Base-by-base conservation (phyloP, 2,329 filamentous ascomycete species). In the Ophiostoma sp. region DNA sequence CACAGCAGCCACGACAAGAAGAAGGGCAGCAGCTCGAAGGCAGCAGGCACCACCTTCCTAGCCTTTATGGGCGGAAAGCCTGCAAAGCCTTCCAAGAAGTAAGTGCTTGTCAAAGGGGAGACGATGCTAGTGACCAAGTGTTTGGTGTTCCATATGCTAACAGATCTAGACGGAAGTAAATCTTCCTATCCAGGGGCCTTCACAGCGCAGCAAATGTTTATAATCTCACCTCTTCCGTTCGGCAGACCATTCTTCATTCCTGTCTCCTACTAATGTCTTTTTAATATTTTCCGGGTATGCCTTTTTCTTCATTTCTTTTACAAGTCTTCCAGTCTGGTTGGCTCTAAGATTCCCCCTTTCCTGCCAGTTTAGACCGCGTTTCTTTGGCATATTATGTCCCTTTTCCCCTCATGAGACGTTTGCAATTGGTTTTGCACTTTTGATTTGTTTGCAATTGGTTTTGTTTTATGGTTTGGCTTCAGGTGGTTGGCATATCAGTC, bases 51-150 rank as follows among this genome's bases (percentile, higher is more conserved):
- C 11, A 55, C 68, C 1, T 66, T 73, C 12, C 18, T 72, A 3
- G 44, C 58, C 2, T 72, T 72, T 38, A 69, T 73, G 4, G 67
- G 70, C n/a, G 70, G 70, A 64, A 72, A 71, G 66, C 67, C 68
- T 1, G 11, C 38, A 45, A 72, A 72, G 70, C n/a, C 67, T 12
- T 55, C 60, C 62, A 73, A 72, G 60, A 73, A 72, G 72, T 73
- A 64, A 66, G 72, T 67, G 14, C 16, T 8, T n/a, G 5, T 7
- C 49, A 55, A 6, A 27, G 18, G n/a, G 11, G 7, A 27, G 27
- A 6, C 4, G 8, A n/a, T 18, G 14, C 6, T 52, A 16, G 8
- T 7, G 12, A 0, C 6, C 18, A 1, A 1, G 3, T 18, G 11
- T 16, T 12, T 9, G 8, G 16, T 7, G 4, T 27, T 9, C 11